Evolutionary conservation across 1,139 yeast genomes (phyloP).

Genomic region (Saccharomyces hybrid): DNA sequence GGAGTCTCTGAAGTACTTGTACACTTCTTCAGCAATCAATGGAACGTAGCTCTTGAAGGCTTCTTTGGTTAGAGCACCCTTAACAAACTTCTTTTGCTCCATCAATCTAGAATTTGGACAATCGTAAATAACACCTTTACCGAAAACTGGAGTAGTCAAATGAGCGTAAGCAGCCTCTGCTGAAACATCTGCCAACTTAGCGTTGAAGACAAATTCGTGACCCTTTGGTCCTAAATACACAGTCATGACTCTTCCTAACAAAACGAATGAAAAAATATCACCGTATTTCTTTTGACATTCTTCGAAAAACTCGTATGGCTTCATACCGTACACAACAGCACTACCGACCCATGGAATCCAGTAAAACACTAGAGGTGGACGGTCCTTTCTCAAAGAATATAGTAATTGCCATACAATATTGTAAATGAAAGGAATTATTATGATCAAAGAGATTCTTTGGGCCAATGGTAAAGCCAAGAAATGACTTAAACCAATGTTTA

Average conservation of each 20-base stretch:
- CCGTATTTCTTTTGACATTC: conserved; percentile 75
- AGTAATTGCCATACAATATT: conserved; percentile 64
- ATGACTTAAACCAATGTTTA: conserved; percentile 9
- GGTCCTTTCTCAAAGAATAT: conserved; percentile 64
- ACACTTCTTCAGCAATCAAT: conserved; percentile 69
- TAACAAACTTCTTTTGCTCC: conserved; percentile 98
- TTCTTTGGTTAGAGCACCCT: conserved; percentile 78
- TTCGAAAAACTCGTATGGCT: conserved; percentile 84
- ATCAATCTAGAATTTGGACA: conserved; percentile 88
- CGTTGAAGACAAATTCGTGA: conserved; percentile 91
- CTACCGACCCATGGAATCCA: conserved; percentile 96
- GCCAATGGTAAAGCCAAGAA: conserved; percentile 29
- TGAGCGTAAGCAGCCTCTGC: conserved; percentile 96
- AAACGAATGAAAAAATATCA: conserved; percentile 81
- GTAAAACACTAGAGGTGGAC: conserved; percentile 85
- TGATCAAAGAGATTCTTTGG: conserved; percentile 23
- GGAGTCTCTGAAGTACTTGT: conserved; percentile 51
- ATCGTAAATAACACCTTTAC: conserved; percentile 94
- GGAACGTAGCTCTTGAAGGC: conserved; percentile 86
- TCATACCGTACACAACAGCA: conserved; percentile 87
- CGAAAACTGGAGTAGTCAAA: conserved; percentile 94
- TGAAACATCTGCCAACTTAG: conserved; percentile 80
- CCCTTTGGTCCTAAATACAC: conserved; percentile 97
- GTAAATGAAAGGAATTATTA: conserved; percentile 41
- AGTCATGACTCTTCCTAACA: conserved; percentile 89